phyloP scores from a whole-genome alignment of 306 rosid species.

The Vicia sativa region DNA sequence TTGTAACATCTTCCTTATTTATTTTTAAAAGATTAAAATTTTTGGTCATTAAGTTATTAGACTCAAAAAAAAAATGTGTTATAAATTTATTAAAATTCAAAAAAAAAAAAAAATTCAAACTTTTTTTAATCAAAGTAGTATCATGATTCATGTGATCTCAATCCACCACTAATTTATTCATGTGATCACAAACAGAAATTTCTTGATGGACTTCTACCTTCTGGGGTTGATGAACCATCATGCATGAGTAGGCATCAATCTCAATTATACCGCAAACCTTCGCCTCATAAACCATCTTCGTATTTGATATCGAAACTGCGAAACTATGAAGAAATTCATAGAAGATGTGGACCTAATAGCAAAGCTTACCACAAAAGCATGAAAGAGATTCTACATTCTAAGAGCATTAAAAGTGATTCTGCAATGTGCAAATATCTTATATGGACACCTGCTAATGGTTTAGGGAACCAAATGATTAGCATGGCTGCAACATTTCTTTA shows the following conservation, averaged over 20 bases:
- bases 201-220: conserved; percentile 52
- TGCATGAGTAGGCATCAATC: conserved; percentile 59
- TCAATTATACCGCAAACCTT: conserved; percentile 45
- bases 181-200: conserved; percentile 48
- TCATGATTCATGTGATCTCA: too few relatives aligned
- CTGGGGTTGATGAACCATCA: conserved; percentile 51
- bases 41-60: too few relatives aligned
- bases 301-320: conserved; percentile 60
- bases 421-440: conserved; percentile 58
- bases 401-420: conserved; percentile 4
- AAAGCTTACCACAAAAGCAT: conserved; percentile 47
- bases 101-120: too few relatives aligned
- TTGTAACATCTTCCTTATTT: too few relatives aligned
- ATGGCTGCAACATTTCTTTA: conserved; percentile 62
- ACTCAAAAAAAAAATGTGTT: too few relatives aligned
- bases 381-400: conserved; percentile 37
- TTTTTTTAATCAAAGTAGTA: too few relatives aligned
- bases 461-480: conserved; percentile 67
- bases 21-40: too few relatives aligned
- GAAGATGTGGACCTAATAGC: conserved; percentile 53
- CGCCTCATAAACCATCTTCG: conserved; percentile 53
- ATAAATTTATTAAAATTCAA: too few relatives aligned
- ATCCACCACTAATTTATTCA: too few relatives aligned
- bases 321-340: conserved; percentile 57
- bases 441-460: conserved; percentile 58